Conservation (phyloP, 345 rosid species). For the Zanthoxylum bungeanum region DNA sequence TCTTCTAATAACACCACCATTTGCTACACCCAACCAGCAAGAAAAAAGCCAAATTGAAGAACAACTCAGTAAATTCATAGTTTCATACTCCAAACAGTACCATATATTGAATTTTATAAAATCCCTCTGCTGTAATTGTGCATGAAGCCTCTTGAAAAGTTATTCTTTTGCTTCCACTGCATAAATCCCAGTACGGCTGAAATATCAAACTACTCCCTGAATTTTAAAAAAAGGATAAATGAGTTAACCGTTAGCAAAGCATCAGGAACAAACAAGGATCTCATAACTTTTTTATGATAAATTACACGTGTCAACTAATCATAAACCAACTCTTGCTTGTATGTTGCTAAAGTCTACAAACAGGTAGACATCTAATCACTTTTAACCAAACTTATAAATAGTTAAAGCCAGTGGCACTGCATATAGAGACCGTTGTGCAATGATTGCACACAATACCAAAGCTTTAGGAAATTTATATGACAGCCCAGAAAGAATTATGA, state of each 20-base stretch:
- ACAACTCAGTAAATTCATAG: background rate
- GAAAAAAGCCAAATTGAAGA: background rate
- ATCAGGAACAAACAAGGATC: background rate
- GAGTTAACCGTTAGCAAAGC: background rate
- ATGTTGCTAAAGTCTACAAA: background rate
- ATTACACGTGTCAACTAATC: background rate
- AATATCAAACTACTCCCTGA: conserved; percentile 13
- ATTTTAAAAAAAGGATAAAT: background rate
- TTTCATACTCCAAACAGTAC: background rate
- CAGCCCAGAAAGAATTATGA: background rate
- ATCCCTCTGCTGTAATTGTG: background rate
- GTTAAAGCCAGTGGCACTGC: background rate
- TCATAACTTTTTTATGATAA: background rate
- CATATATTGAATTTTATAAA: background rate
- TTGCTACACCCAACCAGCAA: background rate
- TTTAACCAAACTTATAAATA: background rate
- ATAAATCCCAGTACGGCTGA: background rate
- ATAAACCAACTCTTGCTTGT: background rate
- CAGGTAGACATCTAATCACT: background rate
- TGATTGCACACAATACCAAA: background rate
- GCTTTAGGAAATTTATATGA: background rate
- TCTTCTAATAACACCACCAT: background rate
- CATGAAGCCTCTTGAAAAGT: background rate
- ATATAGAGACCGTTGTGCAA: background rate
- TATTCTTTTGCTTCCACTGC: background rate